These are phyloP conservation scores for Eucalyptus marginata DNA, from an alignment of 345 rosid species.

Conservation along the genomic window DNA sequence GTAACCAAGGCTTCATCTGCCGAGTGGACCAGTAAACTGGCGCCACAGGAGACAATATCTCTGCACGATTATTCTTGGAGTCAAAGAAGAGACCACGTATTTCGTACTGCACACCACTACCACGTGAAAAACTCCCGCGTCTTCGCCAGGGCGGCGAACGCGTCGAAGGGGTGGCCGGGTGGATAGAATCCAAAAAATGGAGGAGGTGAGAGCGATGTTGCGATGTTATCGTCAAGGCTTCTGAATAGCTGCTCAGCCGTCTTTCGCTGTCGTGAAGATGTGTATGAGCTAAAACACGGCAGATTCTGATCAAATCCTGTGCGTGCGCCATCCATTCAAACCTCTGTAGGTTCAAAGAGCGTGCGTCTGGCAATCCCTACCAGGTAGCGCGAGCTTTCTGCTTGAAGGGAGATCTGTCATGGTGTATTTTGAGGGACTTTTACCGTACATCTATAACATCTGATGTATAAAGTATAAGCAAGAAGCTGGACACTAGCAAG, in stretches of 20 bases:
- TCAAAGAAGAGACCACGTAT: neutral
- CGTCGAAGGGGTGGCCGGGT: neutral
- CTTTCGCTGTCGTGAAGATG: neutral
- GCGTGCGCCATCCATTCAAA: neutral
- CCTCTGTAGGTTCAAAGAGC: neutral
- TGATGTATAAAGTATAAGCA: neutral
- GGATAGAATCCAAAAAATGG: neutral
- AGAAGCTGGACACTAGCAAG: neutral
- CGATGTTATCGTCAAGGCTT: neutral
- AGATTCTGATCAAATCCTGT: neutral
- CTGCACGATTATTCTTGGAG: neutral
- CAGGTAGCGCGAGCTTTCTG: neutral
- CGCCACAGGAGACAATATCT: neutral
- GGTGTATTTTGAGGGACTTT: neutral
- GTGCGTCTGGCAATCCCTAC: neutral
- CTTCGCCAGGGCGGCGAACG: neutral
- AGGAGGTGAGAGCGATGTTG: neutral
- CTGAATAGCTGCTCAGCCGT: neutral
- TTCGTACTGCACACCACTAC: neutral
- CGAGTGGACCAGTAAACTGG: neutral
- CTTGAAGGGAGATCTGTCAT: neutral
- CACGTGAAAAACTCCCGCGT: neutral
- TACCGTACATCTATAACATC: neutral
- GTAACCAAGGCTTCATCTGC: neutral
- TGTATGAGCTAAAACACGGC: neutral